These are phyloP conservation scores for Salinomyces thailandicus DNA, from an alignment of 2,329 filamentous ascomycete species.

Conservation along the genomic window DNA sequence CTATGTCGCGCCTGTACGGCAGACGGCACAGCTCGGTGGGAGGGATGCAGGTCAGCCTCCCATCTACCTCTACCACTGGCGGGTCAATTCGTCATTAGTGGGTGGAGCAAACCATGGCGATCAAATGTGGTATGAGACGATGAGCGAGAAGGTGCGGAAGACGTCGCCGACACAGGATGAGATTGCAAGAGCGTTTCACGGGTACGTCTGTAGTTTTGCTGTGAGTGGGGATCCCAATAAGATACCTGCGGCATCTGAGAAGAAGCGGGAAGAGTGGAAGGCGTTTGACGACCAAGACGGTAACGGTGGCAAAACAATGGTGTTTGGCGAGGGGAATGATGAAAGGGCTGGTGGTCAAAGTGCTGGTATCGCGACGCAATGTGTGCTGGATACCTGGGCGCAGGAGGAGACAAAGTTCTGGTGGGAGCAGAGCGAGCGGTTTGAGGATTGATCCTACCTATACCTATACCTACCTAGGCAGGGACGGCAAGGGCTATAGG, in stretches of 20 bases:
- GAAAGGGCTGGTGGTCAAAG: conserved; percentile 34
- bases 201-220: conserved; percentile 25
- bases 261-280: conserved; percentile 17
- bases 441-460: conserved; percentile 18
- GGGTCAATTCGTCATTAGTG: conserved; percentile 34
- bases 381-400: conserved; percentile 36
- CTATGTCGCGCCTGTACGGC: conserved; percentile 53
- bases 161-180: conserved; percentile 21
- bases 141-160: conserved; percentile 16
- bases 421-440: conserved; percentile 43
- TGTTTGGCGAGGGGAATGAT: conserved; percentile 53
- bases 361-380: conserved; percentile 36
- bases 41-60: conserved; percentile 16
- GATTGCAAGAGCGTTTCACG: conserved; percentile 23
- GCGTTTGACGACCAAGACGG: conserved; percentile 3
- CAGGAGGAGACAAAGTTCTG: conserved; percentile 48
- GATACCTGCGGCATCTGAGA: conserved; percentile 12
- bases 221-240: conserved; percentile 24
- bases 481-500: too few relatives aligned
- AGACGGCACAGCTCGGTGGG: conserved; percentile 43
- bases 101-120: conserved; percentile 27
- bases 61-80: conserved; percentile 53
- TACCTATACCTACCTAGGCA: too few relatives aligned
- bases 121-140: conserved; percentile 26
- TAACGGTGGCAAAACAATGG: conserved; percentile 25